phyloP scores from a whole-genome alignment of 2,329 filamentous ascomycete genomes.

The Penicillium sp. region DNA sequence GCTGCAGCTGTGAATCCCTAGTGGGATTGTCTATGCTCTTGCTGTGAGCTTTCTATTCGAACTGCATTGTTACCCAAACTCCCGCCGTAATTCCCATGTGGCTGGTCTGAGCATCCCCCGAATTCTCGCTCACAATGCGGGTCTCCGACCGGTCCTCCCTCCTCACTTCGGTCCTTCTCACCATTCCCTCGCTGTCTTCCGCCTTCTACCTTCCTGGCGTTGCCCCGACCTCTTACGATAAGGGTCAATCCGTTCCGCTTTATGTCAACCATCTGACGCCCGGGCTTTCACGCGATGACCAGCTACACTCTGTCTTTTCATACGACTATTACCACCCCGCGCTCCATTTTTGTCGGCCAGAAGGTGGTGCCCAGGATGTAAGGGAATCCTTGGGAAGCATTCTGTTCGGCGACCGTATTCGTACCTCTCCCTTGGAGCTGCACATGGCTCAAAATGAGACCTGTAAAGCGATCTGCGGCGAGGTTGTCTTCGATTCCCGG shows the following conservation, averaged over 20 bases:
- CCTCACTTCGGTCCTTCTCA: conserved; percentile 29
- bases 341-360: conserved; percentile 83
- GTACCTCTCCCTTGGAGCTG: conserved; percentile 89
- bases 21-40: not conserved
- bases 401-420: conserved; percentile 92
- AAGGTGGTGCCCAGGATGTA: conserved; percentile 70
- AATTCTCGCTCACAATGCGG: conserved; percentile 32
- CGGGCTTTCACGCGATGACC: conserved; percentile 70
- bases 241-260: conserved; percentile 73
- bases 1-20: not conserved
- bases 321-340: conserved; percentile 91
- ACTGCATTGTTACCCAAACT: not conserved
- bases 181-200: conserved; percentile 40
- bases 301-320: conserved; percentile 85
- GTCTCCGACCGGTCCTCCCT: conserved; percentile 29
- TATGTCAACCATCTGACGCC: conserved; percentile 92
- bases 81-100: conserved; percentile 6
- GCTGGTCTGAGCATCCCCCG: conserved; percentile 16
- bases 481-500: conserved; percentile 60
- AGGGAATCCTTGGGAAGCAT: conserved; percentile 93
- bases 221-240: conserved; percentile 85
- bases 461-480: conserved; percentile 74
- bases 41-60: not conserved
- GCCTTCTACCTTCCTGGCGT: conserved; percentile 97
- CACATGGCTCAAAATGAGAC: conserved; percentile 81